Base-by-base conservation (phyloP, 306 rosid genomes). In the Casuarina cunninghamiana region DNA sequence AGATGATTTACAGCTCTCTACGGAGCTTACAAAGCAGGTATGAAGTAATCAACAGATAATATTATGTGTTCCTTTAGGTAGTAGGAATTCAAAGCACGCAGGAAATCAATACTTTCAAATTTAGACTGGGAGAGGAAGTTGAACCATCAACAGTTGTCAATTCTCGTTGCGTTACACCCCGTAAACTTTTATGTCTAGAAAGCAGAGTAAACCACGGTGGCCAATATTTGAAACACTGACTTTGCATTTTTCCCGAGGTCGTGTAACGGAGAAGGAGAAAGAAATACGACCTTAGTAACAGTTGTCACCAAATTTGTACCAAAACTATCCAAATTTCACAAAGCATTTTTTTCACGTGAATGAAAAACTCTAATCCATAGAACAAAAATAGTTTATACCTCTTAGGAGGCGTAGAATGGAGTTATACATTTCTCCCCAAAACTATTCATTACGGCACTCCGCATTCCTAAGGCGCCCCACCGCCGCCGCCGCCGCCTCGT, bases 401-500 rank as follows among this genome's bases (percentile, higher is more conserved):
- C 32, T 26, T 26, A 26, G 32, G 0, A 26, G 32, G 32, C 32
- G 32, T 26, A 0, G 32, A 72, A 82, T 84, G 62, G 97, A 91
- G 96, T 89, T 57, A 68, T 82, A 75, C 96, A 83, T 84, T 85
- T 83, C 55, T 91, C 91, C 72, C 86, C 93, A 21, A 96, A 83
- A 82, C 88, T 94, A 77, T 68, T 90, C 78, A 93, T 49, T 3
- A 96, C 86, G 19, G 73, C 81, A 77, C 76, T 79, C 78, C 39
- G 81, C 83, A 77, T 57, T 2, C 51, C 51, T 48, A 13, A 89
- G 86, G 45, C 82, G 88, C 10, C 87, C 87, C 54, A 87, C 89
- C 70, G 86, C 85, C 83, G 93, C 81, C 60, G 87, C 96, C 83
- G 99, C 97, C 84, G 91, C 97, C 5, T 91, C 89, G 63, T 95